A percentile compares a stretch with the other conserved stretches of the same genome.
phyloP scores from a whole-genome alignment of 352 stramenopile genomes.

The Proteromonas lacertae region DNA sequence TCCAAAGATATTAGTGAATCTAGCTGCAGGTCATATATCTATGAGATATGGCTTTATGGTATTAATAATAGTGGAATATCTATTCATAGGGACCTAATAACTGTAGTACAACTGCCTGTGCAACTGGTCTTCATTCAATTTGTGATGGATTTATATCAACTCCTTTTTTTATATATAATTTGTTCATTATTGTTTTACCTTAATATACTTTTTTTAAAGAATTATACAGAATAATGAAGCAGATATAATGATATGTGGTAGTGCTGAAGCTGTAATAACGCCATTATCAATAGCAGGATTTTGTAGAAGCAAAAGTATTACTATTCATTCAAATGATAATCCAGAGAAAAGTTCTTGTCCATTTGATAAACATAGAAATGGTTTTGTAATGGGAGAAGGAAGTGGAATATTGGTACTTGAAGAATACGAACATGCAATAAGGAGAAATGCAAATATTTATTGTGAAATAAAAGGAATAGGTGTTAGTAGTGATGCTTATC shows the following conservation, averaged over 20 bases:
- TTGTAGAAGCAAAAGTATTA: slow-evolving; percentile 58
- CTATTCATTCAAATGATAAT: slow-evolving; percentile 28
- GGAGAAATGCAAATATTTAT: slow-evolving; percentile 51
- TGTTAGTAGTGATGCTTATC: slow-evolving; percentile 68
- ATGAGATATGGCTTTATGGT: slow-evolving; percentile 49
- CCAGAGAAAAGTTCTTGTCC: slow-evolving; percentile 30
- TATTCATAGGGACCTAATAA: slow-evolving; percentile 49
- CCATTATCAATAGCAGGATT: slow-evolving; percentile 68
- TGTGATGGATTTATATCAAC: slow-evolving; percentile 74
- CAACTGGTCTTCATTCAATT: slow-evolving; percentile 75
- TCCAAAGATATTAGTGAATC: slow-evolving; percentile 54
- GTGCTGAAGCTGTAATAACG: slow-evolving; percentile 67
- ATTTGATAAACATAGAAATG: slow-evolving; percentile 66
- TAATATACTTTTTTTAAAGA: slow-evolving; percentile 21
- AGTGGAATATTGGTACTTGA: slow-evolving; percentile 41
- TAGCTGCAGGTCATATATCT: slow-evolving; percentile 49
- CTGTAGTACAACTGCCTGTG: slow-evolving; percentile 60
- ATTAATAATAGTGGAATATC: no score
- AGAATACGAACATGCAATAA: slow-evolving; percentile 47
- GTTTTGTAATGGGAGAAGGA: slow-evolving; percentile 85
- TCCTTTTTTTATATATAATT: slow-evolving; percentile 6
- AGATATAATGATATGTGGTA: slow-evolving; percentile 76
- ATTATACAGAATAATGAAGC: no score
- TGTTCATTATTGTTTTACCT: slow-evolving; percentile 4
- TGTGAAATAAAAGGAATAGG: slow-evolving; percentile 71